Evolutionary conservation across 768 basidiomycete species (phyloP).

Genomic region (Amanita pallidorosea): DNA sequence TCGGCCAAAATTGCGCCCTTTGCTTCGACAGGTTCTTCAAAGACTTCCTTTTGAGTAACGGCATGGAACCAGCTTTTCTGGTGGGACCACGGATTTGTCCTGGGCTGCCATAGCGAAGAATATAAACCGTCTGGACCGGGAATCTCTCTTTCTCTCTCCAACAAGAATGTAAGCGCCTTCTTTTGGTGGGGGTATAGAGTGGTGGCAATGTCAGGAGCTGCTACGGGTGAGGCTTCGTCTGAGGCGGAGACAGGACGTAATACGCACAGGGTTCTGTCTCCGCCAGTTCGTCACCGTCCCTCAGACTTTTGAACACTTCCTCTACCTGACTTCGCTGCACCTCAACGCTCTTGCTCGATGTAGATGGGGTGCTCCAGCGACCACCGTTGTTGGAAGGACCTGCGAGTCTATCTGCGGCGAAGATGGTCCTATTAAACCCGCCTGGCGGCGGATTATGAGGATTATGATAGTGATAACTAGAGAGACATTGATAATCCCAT

Average conservation of each 20-base stretch:
- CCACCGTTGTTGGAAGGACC: slow-evolving; percentile 21
- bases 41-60: slow-evolving; percentile 73
- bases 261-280: slow-evolving; percentile 79
- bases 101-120: slow-evolving; percentile 63
- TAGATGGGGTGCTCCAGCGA: slow-evolving; percentile 48
- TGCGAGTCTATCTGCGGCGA: slow-evolving; percentile 31
- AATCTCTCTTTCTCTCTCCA: slow-evolving; percentile 76
- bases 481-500: slow-evolving; percentile 49
- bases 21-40: slow-evolving; percentile 54
- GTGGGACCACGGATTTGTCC: slow-evolving; percentile 36
- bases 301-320: slow-evolving; percentile 82
- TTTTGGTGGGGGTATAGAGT: slow-evolving; percentile 95
- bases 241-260: slow-evolving; percentile 9
- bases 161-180: slow-evolving; percentile 90
- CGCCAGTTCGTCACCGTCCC: slow-evolving; percentile 74
- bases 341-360: slow-evolving; percentile 72
- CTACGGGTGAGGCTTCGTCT: slow-evolving; percentile 8
- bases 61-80: slow-evolving; percentile 61
- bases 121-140: slow-evolving; percentile 44
- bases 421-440: slow-evolving; percentile 36
- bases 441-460: slow-evolving; percentile 80
- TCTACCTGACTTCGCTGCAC: slow-evolving; percentile 91
- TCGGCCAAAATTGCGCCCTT: slow-evolving; percentile 93
- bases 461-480: slow-evolving; percentile 69
- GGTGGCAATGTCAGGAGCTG: slow-evolving; percentile 69